Evolutionary conservation across 2,329 filamentous ascomycete species (phyloP), one percentile per base, ranked within the genome.

Genomic region (Dactylellina cionopaga): DNA sequence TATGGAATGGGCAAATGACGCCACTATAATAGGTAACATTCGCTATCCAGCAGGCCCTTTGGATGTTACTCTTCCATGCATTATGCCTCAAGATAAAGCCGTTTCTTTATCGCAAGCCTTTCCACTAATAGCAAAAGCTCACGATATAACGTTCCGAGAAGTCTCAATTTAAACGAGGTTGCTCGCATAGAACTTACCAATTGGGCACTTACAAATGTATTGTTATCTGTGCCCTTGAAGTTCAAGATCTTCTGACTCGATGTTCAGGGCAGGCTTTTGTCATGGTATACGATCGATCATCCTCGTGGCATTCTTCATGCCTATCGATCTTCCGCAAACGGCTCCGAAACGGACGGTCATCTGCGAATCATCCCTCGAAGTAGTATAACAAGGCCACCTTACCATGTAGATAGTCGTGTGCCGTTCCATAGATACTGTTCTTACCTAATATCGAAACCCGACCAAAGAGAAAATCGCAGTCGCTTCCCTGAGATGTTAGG

Each of bases 101-200:
- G 27, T 54, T 31, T 59, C 51, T 47, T 71, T 71, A 71, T 71
- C 66, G 24, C 46, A 43, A 46, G 29, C 58, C 19, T 63, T 51
- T 11, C 29, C 25, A 22, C 22, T 39, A 54, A 29, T 35, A 60
- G 68, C 44, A 25, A 25, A 37, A 17, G 19, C 33, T 65, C 58
- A 51, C 31, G 13, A 44, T 52, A 64, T 41, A 47, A 29, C 49
- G 51, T 31, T 29, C 58, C 59, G 39, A 43, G 27, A 46, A 56
- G 56, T 39, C 43, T 52, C 25, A 27, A 7, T 7, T 44, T 44
- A 49, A 54, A 58, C 66, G 46, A 44, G 37, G 37, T 39, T 13
- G 27, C 6, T 47, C 52, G 58, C 41, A 39, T 58, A 31, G 13
- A 25, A 27, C 6, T 39, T 25, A 33, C 52, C 27, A 49, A 72